Conservation (phyloP, 2,329 filamentous ascomycete genomes). For the Aulographum hederae region DNA sequence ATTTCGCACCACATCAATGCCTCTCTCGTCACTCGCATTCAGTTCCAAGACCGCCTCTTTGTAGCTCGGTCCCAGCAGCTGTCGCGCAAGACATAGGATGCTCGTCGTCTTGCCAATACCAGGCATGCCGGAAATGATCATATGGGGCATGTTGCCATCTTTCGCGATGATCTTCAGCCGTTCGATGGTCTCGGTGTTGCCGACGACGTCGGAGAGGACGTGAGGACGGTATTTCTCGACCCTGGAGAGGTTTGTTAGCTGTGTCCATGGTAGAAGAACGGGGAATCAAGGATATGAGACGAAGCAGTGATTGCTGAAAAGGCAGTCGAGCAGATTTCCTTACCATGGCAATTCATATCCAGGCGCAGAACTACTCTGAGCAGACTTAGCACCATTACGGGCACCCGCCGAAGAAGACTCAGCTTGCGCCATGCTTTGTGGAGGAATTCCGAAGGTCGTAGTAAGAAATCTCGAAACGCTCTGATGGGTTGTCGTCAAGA, state of each 20-base stretch:
- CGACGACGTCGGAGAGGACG: slow-evolving; percentile 90
- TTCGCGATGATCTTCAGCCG: slow-evolving; percentile 95
- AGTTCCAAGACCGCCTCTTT: slow-evolving; percentile 95
- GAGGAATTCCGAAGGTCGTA: neutral
- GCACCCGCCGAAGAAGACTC: slow-evolving; percentile 29
- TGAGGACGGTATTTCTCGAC: slow-evolving; percentile 96
- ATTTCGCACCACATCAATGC: slow-evolving; percentile 94
- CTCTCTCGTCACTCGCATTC: slow-evolving; percentile 90
- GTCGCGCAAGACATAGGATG: slow-evolving; percentile 77
- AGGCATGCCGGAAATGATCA: slow-evolving; percentile 99
- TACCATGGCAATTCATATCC: slow-evolving; percentile 69
- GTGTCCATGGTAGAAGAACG: slow-evolving; percentile 1
- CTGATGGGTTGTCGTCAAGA: too few relatives aligned
- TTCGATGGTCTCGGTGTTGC: slow-evolving; percentile 95
- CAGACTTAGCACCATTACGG: slow-evolving; percentile 23
- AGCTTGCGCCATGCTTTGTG: slow-evolving; percentile 24
- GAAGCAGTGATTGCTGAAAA: neutral
- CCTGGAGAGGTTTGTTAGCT: slow-evolving; percentile 34
- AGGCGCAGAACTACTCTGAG: slow-evolving; percentile 20
- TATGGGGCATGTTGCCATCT: slow-evolving; percentile 97
- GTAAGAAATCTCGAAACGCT: too few relatives aligned
- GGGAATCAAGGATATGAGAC: neutral
- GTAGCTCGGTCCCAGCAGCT: slow-evolving; percentile 81
- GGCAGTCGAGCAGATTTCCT: slow-evolving; percentile 6
- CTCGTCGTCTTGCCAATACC: slow-evolving; percentile 98